Conservation (phyloP, 345 rosid genomes). For the Clarkia xantiana region DNA sequence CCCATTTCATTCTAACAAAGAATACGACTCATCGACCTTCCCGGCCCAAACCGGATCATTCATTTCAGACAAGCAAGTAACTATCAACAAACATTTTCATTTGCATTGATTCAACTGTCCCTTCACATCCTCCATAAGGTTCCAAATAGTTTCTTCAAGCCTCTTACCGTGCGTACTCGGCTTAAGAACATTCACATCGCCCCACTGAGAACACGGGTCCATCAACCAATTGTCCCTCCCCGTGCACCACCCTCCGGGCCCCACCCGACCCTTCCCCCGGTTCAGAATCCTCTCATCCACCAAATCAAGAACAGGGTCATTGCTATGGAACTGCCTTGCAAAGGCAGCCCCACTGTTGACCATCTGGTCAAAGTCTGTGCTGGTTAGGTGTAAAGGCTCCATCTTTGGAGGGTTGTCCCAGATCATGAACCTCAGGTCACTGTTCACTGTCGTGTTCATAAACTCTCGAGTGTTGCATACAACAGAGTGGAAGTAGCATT, state of each 20-base stretch:
- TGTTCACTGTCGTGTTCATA: constrained; percentile 70
- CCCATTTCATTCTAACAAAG: too few species aligned
- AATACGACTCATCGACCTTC: too few species aligned
- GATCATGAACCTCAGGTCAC: constrained; percentile 71
- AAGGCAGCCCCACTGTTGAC: constrained; percentile 83
- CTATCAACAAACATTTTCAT: constrained; percentile 16
- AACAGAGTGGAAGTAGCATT: constrained; percentile 84
- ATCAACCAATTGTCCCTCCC: constrained; percentile 59
- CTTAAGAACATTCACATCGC: constrained; percentile 56
- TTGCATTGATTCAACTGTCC: constrained; percentile 68
- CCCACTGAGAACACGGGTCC: constrained; percentile 96
- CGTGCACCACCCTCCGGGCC: constrained; percentile 91
- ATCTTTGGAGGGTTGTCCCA: constrained; percentile 98
- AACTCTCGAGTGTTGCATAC: constrained; percentile 83
- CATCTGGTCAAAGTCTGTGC: constrained; percentile 52
- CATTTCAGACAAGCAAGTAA: too few species aligned
- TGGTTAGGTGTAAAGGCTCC: constrained; percentile 72
- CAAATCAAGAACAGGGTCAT: constrained; percentile 61
- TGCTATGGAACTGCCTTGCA: constrained; percentile 58
- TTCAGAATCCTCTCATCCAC: constrained; percentile 60
- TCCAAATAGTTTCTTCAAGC: constrained; percentile 49
- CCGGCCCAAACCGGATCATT: too few species aligned
- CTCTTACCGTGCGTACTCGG: constrained; percentile 71
- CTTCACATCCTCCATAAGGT: constrained; percentile 59
- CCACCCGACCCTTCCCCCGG: constrained; percentile 41